These are phyloP conservation scores for Nosema granulosis DNA, from an alignment of 371 early-diverging fungal genomes.

Conservation along the genomic window DNA sequence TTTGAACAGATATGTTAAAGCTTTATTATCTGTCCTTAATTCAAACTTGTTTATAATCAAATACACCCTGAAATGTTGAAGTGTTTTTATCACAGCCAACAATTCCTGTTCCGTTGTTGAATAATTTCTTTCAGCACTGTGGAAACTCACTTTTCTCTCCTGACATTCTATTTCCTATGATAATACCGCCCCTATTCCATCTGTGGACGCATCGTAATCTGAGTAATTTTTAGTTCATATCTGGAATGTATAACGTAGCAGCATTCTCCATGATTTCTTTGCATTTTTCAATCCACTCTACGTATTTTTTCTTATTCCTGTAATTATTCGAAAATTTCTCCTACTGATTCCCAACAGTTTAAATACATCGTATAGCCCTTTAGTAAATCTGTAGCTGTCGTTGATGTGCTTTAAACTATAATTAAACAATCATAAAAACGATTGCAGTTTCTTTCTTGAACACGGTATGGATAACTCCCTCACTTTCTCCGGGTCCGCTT, in stretches of 20 bases:
- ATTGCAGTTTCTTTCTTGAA: slow-evolving; percentile 28
- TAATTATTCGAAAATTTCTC: background rate
- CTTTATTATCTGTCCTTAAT: slow-evolving; percentile 30
- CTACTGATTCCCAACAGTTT: background rate
- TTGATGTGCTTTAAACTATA: slow-evolving; percentile 39
- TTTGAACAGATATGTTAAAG: slow-evolving; percentile 20
- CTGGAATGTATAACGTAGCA: slow-evolving; percentile 2
- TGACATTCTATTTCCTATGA: slow-evolving; percentile 5
- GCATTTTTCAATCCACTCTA: background rate
- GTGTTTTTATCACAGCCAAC: slow-evolving; percentile 16
- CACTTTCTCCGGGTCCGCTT: slow-evolving; percentile 12
- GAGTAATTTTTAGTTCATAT: slow-evolving; percentile 20
- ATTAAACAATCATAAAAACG: slow-evolving; percentile 37
- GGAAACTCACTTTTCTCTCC: background rate
- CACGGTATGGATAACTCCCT: background rate
- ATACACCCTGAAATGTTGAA: slow-evolving; percentile 30
- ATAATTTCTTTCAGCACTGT: slow-evolving; percentile 36
- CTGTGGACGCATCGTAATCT: slow-evolving; percentile 52
- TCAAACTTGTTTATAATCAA: slow-evolving; percentile 11
- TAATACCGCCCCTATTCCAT: slow-evolving; percentile 46
- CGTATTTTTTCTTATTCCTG: background rate
- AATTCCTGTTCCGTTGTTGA: slow-evolving; percentile 32
- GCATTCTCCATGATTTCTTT: background rate
- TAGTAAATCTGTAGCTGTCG: background rate
- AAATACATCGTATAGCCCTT: background rate